Base-by-base conservation (phyloP, 164 flowering plant species). In the Echeveria elegans region DNA sequence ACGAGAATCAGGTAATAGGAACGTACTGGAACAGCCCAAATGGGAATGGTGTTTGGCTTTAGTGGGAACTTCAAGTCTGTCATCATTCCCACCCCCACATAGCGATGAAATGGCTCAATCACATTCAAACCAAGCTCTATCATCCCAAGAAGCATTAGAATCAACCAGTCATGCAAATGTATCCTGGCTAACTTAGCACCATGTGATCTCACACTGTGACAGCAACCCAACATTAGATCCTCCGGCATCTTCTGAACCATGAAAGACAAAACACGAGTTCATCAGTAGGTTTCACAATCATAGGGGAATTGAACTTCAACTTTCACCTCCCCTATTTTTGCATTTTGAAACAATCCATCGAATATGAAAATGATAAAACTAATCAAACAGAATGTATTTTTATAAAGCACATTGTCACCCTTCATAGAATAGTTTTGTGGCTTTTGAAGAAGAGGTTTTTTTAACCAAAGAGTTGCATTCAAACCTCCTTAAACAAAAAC, bases 21-120 rank as follows among this genome's bases (percentile, higher is more conserved):
- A 80, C 93, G 82, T 78, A 92, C 97, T 19, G 96, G 97, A 66
- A 92, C 88, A 65, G 97, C 71, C 97, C 96, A 92, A 0, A 78
- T 19, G 24, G 97, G 97, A 24, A 92, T 84, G 0, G 96, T 89
- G 66, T 88, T 86, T n/a, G 68, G 73, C 66, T 92, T 79, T 70
- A 86, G 31, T 11, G 97, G 96, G 67, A 85, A 92, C 62, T 73
- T 86, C 47, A 92, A 88, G 71, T 87, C 94, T 5, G 72, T 28
- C 88, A 89, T 86, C 96, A 89, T 89, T 52, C 73, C 94, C 74
- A 72, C 71, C 40, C 94, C 90, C 62, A 92, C 92, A 73, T 81
- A 92, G 63, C 96, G 92, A 70, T 80, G 64, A 75, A 89, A 92
- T 38, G 97, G 97, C 65, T 84, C 73, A 19, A 86, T 85, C 47